Percentiles rank a stretch among this genome's conserved stretches.
Evolutionary conservation across 805 yeast species (phyloP).

Genomic region (Brettanomyces naardenensis): DNA sequence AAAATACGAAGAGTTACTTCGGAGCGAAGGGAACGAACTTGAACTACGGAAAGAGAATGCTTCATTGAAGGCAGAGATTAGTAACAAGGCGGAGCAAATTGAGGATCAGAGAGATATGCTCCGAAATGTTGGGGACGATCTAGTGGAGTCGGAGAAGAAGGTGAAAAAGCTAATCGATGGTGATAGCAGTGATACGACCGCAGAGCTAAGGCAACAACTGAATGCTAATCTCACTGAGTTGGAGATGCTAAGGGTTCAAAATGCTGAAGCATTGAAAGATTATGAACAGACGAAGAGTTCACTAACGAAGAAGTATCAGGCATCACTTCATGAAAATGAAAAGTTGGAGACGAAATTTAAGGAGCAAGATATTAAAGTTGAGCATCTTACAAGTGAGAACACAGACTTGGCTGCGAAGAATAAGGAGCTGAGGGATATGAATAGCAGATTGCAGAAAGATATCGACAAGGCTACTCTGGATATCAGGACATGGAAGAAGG

Average conservation of each 20-base stretch:
- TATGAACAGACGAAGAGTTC: slow-evolving; percentile 24
- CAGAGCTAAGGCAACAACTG: slow-evolving; percentile 4
- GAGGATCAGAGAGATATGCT: slow-evolving; percentile 70
- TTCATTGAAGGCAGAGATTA: slow-evolving; percentile 25
- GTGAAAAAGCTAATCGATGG: slow-evolving; percentile 31
- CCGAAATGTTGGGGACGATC: slow-evolving; percentile 67
- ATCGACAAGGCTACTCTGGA: slow-evolving; percentile 24
- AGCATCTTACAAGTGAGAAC: slow-evolving; percentile 11
- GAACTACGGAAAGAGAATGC: slow-evolving; percentile 6
- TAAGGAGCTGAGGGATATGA: slow-evolving; percentile 7
- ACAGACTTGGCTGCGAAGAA: slow-evolving; percentile 7
- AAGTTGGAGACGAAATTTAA: slow-evolving; percentile 13
- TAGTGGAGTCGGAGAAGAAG: slow-evolving; percentile 61
- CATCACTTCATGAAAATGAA: slow-evolving; percentile 10
- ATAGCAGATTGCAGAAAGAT: slow-evolving; percentile 20
- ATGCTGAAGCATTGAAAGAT: slow-evolving; percentile 27
- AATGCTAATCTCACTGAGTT: slow-evolving; percentile 13
- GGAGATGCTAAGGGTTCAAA: slow-evolving; percentile 28
- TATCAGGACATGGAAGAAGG: slow-evolving; percentile 26
- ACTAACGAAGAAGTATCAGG: slow-evolving; percentile 18
- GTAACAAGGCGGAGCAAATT: slow-evolving; percentile 49
- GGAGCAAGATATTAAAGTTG: slow-evolving; percentile 12
- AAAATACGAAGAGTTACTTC: slow-evolving; percentile 14
- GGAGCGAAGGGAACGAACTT: slow-evolving; percentile 5
- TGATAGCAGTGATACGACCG: not conserved